phyloP scores from a whole-genome alignment of 108 stramenopile genomes.

The Fistulifera solaris region DNA sequence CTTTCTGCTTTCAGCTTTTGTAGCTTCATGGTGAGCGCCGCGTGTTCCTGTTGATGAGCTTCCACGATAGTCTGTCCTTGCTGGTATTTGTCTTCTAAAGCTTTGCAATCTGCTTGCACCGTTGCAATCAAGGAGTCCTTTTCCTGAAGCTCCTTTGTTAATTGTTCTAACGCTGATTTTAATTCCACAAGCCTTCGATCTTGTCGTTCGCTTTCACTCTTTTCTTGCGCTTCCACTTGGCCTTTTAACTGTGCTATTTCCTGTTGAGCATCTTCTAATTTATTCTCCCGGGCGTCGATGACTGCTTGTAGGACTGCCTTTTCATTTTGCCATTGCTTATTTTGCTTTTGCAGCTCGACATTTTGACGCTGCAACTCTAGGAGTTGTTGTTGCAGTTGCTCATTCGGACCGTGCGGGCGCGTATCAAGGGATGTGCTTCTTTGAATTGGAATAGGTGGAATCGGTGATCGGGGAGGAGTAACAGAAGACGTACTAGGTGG shows the following conservation, averaged over 20 bases:
- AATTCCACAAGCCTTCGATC: too few relatives aligned
- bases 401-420: not conserved
- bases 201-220: slow-evolving; percentile 8
- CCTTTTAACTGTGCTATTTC: slow-evolving; percentile 22
- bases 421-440: not conserved
- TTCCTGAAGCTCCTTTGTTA: too few relatives aligned
- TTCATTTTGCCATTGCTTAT: slow-evolving; percentile 59
- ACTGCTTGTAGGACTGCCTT: slow-evolving; percentile 65
- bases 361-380: not conserved
- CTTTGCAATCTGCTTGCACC: too few relatives aligned
- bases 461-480: too few relatives aligned
- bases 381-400: not conserved
- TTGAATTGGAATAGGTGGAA: not conserved
- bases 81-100: too few relatives aligned
- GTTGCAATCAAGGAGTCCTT: too few relatives aligned
- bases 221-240: slow-evolving; percentile 24
- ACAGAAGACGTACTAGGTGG: too few relatives aligned
- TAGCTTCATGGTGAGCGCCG: slow-evolving; percentile 24
- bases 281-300: slow-evolving; percentile 68
- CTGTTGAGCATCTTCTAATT: slow-evolving; percentile 28
- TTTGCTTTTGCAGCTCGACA: slow-evolving; percentile 20
- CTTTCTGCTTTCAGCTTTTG: slow-evolving; percentile 66
- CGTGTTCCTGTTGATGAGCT: slow-evolving; percentile 12
- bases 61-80: too few relatives aligned
- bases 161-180: too few relatives aligned